A percentile compares a stretch with the other conserved stretches of the same genome.
phyloP scores from a whole-genome alignment of 768 basidiomycete species.

The Chiua virens region DNA sequence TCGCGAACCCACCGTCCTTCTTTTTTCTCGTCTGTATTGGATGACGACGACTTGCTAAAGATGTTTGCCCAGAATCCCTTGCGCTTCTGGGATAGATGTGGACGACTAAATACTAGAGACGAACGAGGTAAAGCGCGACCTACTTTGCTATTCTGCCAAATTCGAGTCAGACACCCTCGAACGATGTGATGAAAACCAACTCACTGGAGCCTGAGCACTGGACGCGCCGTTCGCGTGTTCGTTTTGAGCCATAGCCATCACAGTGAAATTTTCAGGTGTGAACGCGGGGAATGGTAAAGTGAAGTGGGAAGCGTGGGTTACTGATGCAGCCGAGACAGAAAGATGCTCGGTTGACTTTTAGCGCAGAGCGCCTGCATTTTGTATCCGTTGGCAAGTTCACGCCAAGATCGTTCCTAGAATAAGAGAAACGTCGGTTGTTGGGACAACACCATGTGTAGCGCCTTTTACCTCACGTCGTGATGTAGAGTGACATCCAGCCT shows the following conservation, averaged over 20 bases:
- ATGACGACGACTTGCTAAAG: slow-evolving; percentile 7
- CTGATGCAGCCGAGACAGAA: too few relatives aligned
- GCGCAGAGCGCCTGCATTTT: too few relatives aligned
- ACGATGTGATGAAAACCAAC: background rate
- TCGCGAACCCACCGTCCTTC: slow-evolving; percentile 8
- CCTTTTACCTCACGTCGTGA: too few relatives aligned
- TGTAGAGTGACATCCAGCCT: too few relatives aligned
- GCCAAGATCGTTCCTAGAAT: too few relatives aligned
- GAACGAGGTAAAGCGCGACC: background rate
- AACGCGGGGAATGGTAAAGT: background rate
- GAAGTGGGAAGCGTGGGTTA: background rate
- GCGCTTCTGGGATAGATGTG: slow-evolving; percentile 10
- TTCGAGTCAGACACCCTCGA: background rate
- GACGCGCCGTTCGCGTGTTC: background rate
- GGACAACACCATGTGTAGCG: too few relatives aligned
- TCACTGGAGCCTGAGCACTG: slow-evolving; percentile 1
- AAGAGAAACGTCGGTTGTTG: too few relatives aligned
- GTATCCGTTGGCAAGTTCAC: too few relatives aligned
- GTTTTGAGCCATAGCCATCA: slow-evolving; percentile 4
- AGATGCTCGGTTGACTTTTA: background rate
- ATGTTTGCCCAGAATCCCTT: slow-evolving; percentile 17
- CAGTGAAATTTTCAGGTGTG: background rate
- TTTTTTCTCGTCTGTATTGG: background rate
- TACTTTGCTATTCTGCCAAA: slow-evolving; percentile 8
- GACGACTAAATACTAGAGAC: too few relatives aligned